Evolutionary conservation across 2,329 filamentous ascomycete genomes (phyloP).

Genomic region (Penicillium sp.): DNA sequence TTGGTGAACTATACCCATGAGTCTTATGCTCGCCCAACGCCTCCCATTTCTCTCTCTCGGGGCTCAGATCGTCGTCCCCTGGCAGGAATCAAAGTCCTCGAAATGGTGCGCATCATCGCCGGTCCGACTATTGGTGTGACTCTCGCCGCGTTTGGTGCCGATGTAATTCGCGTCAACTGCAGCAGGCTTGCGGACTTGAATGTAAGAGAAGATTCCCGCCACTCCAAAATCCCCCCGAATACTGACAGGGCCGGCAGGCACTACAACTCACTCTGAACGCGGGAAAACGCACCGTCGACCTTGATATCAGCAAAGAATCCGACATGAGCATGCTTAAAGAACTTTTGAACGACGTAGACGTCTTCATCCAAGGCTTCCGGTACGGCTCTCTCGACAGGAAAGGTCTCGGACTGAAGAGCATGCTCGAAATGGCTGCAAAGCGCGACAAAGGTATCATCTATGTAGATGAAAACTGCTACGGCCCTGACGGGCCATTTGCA

Average conservation of each 20-base stretch:
- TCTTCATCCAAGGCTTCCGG: constrained; percentile 58
- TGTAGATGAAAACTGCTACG: constrained; percentile 55
- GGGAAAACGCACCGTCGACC: constrained; percentile 29
- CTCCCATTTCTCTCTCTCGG: constrained; percentile 31
- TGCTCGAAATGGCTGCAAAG: constrained; percentile 43
- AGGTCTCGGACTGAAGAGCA: constrained; percentile 39
- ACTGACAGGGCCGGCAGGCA: constrained; percentile 9
- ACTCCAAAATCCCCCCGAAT: neutral
- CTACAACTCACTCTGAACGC: constrained; percentile 28
- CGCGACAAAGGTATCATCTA: constrained; percentile 51
- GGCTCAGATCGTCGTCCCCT: constrained; percentile 32
- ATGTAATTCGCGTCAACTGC: constrained; percentile 51
- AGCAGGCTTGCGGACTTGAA: constrained; percentile 41
- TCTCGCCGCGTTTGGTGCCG: constrained; percentile 49
- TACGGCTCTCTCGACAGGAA: constrained; percentile 42
- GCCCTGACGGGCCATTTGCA: constrained; percentile 49
- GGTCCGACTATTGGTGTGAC: constrained; percentile 47
- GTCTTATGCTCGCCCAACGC: constrained; percentile 38
- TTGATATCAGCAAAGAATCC: constrained; percentile 51
- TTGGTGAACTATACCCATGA: constrained; percentile 45
- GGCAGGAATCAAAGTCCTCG: constrained; percentile 54
- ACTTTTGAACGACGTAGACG: constrained; percentile 54
- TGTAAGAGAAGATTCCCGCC: constrained; percentile 11
- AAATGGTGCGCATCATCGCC: constrained; percentile 42
- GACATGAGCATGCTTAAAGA: constrained; percentile 45